Evolutionary conservation across 2,329 filamentous ascomycete species (phyloP), one percentile per base, ranked within the genome.

Genomic region (Paracoccidioides lutzii): DNA sequence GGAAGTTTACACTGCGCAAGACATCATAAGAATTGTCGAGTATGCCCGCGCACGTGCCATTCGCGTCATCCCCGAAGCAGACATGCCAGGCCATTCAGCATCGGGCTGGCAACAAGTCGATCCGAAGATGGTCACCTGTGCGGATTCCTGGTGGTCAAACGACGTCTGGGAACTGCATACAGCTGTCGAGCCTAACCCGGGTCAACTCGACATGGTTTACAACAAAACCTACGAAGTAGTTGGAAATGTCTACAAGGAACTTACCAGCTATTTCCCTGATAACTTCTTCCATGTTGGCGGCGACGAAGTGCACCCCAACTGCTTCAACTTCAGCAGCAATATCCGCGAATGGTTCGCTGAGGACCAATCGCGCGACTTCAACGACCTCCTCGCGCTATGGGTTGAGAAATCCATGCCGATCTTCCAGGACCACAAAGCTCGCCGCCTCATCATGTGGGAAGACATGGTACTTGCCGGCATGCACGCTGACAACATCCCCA

Each of bases 11-110:
- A 71, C 73, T 2, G 70, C 75, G 1, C 60, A 63, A 0, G 69
- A 73, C 56, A 65, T 81, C 48, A 69, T 65, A 15, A 66, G 67
- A 2, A 66, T 81, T 52, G 71, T 81, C 52, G 63, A 65, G 10
- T 80, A 80, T 59, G 78, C 76, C 14, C 70, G 75, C 41, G 74
- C 75, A 38, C 79, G 79, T 15, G 80, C 76, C 55, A 73, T 83
- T n/a, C 78, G 81, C 55, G 71, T 83, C 55, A 72, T 82, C 38
- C 78, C 80, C n/a, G 80, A 83, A 61, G 75, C 82, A 44, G 80
- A 83, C 64, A 82, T 82, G 78, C 80, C 80, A 5, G 78, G 79
- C 49, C 80, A 83, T 63, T 75, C 78, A 5, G 71, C 73, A 35
- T 74, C 77, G 0, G 78, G 78, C 35, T 81, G 78, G 78, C 72